phyloP scores from a whole-genome alignment of 805 yeast genomes.

The Lipomyces sp. region DNA sequence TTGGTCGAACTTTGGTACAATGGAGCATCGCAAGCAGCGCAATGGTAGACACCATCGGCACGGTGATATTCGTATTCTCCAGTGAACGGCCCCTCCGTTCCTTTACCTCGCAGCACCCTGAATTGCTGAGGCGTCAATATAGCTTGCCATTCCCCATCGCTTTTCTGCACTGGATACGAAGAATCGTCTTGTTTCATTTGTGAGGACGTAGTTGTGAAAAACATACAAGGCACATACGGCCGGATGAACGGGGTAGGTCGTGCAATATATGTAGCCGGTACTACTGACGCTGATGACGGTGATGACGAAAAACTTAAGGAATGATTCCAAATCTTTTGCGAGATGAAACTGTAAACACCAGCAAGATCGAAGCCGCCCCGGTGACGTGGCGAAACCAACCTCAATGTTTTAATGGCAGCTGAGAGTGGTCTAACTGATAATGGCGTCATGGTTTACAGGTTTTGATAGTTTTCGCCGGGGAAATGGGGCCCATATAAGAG shows the following conservation, averaged over 20 bases:
- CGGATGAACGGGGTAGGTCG: not conserved
- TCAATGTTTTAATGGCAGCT: not conserved
- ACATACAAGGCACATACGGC: not conserved
- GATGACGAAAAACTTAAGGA: not conserved
- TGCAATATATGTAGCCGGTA: not conserved
- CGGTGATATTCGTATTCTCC: slow-evolving; percentile 60
- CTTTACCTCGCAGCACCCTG: slow-evolving; percentile 72
- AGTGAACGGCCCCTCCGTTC: slow-evolving; percentile 69
- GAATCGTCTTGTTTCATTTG: slow-evolving; percentile 13
- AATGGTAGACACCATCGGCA: slow-evolving; percentile 67
- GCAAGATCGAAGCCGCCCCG: not conserved
- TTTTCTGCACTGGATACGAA: slow-evolving; percentile 23
- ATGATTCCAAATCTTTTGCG: not conserved
- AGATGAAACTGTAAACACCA: not conserved
- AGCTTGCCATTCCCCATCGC: slow-evolving; percentile 75
- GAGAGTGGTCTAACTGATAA: not conserved
- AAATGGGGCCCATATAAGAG: too few species aligned
- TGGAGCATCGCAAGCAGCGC: slow-evolving; percentile 86
- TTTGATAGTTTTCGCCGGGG: not conserved
- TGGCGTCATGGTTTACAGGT: not conserved
- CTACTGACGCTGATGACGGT: not conserved
- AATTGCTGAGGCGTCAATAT: slow-evolving; percentile 76
- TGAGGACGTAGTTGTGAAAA: not conserved
- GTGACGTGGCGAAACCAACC: not conserved
- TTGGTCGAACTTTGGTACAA: slow-evolving; percentile 79